These are phyloP conservation scores for Claviceps spartinae DNA, from an alignment of 2,329 filamentous ascomycete species.

Conservation along the genomic window DNA sequence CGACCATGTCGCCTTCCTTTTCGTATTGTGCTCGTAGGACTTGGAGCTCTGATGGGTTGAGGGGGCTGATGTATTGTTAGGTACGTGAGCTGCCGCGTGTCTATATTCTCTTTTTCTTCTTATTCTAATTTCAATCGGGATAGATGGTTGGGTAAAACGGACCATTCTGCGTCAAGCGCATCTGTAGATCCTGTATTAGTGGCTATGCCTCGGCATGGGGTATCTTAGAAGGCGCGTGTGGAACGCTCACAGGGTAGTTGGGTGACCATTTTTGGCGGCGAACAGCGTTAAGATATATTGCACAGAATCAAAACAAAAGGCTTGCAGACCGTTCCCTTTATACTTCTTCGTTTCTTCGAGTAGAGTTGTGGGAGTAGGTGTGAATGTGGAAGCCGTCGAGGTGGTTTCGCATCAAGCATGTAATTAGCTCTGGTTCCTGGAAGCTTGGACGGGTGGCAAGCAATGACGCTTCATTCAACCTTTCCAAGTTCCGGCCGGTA, in stretches of 20 bases:
- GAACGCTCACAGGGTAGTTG: slow-evolving; percentile 33
- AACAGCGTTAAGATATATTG: neutral
- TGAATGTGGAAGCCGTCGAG: neutral
- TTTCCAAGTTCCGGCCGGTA: neutral
- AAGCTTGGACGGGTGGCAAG: neutral
- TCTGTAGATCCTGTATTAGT: slow-evolving; percentile 38
- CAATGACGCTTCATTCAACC: neutral
- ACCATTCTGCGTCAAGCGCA: slow-evolving; percentile 96
- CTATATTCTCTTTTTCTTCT: neutral
- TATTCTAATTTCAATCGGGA: neutral
- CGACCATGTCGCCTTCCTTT: slow-evolving; percentile 93
- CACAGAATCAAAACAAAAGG: too few relatives aligned
- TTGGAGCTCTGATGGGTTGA: slow-evolving; percentile 83
- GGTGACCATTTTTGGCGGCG: slow-evolving; percentile 26
- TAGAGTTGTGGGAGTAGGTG: neutral
- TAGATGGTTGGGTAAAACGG: slow-evolving; percentile 15
- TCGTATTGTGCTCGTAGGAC: slow-evolving; percentile 91
- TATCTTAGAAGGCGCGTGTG: neutral
- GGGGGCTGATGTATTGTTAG: slow-evolving; percentile 42
- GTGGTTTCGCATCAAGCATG: neutral
- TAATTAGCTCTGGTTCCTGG: too few relatives aligned
- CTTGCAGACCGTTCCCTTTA: neutral
- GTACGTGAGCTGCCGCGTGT: neutral
- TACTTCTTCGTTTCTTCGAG: neutral
- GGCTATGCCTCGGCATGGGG: neutral